Conservation (phyloP, 768 basidiomycete genomes). For the Suillus subaureus region DNA sequence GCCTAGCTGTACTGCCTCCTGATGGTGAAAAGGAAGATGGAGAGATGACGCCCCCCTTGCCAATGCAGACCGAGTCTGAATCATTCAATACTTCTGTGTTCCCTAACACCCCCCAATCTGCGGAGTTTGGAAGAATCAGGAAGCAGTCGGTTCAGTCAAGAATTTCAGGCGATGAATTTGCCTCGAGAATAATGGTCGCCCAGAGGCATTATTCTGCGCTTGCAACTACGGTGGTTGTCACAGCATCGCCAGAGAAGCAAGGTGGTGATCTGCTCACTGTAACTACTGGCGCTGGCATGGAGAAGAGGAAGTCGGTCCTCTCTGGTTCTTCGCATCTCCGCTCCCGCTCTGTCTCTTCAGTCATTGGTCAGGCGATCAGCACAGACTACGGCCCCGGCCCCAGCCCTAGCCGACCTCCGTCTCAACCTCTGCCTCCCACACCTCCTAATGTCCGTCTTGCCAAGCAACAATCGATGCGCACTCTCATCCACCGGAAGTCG, state of each 20-base stretch:
- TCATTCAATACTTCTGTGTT: constrained; percentile 43
- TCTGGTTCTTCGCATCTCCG: constrained; percentile 50
- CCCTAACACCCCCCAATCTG: constrained; percentile 56
- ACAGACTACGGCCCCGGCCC: constrained; percentile 39
- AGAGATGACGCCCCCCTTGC: constrained; percentile 58
- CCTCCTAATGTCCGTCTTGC: constrained; percentile 65
- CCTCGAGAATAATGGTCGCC: constrained; percentile 68
- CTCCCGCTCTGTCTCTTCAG: constrained; percentile 59
- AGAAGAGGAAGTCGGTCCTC: constrained; percentile 31
- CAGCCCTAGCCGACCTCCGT: constrained; percentile 58
- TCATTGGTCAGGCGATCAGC: constrained; percentile 43
- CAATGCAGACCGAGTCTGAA: constrained; percentile 55
- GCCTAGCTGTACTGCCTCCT: constrained; percentile 66
- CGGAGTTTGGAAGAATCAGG: constrained; percentile 55
- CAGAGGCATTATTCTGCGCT: constrained; percentile 73
- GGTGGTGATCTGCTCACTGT: constrained; percentile 23
- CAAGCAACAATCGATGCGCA: constrained; percentile 44
- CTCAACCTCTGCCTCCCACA: constrained; percentile 74
- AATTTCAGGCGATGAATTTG: constrained; percentile 47
- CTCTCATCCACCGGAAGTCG: constrained; percentile 59
- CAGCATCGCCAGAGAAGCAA: constrained; percentile 46
- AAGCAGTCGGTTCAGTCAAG: constrained; percentile 59
- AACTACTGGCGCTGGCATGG: constrained; percentile 37
- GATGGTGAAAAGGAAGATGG: constrained; percentile 44
- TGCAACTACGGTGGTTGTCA: constrained; percentile 63